Conservation (phyloP, 192 early-diverging fungal genomes). For the Fimicolochytrium jonesii region DNA sequence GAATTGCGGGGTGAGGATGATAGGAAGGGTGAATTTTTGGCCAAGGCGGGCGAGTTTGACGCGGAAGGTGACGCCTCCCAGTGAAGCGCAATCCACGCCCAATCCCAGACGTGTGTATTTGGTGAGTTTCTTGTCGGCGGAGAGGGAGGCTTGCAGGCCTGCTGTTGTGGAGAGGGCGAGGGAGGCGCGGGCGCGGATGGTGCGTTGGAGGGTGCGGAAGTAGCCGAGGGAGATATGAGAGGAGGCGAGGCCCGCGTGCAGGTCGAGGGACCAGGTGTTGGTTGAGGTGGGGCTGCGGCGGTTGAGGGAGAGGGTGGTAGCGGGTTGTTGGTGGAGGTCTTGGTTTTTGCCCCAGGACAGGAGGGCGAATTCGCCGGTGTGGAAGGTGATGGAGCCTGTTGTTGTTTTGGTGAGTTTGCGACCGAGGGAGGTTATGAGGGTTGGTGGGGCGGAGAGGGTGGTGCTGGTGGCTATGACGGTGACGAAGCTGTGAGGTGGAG, state of each 20-base stretch:
- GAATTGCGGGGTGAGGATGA: constrained; percentile 42
- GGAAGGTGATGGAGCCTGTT: constrained; percentile 73
- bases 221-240: constrained; percentile 32
- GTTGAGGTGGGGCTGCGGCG: constrained; percentile 15
- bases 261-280: constrained; percentile 29
- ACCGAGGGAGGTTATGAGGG: constrained; percentile 57
- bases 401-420: constrained; percentile 54
- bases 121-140: constrained; percentile 37
- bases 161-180: constrained; percentile 31
- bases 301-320: constrained; percentile 38
- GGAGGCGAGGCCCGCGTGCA: constrained; percentile 33
- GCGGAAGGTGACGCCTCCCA: constrained; percentile 39
- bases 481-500: constrained; percentile 60
- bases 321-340: constrained; percentile 7
- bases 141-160: constrained; percentile 31
- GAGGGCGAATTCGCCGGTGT: constrained; percentile 70
- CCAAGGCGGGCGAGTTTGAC: constrained; percentile 46
- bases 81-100: constrained; percentile 37
- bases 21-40: constrained; percentile 46
- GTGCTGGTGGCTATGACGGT: constrained; percentile 55
- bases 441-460: constrained; percentile 62
- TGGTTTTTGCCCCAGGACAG: constrained; percentile 58
- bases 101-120: constrained; percentile 43
- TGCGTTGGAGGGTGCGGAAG: constrained; percentile 29
- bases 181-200: constrained; percentile 28